phyloP scores from a whole-genome alignment of 805 yeast species.

The Ascoidea tarda region DNA sequence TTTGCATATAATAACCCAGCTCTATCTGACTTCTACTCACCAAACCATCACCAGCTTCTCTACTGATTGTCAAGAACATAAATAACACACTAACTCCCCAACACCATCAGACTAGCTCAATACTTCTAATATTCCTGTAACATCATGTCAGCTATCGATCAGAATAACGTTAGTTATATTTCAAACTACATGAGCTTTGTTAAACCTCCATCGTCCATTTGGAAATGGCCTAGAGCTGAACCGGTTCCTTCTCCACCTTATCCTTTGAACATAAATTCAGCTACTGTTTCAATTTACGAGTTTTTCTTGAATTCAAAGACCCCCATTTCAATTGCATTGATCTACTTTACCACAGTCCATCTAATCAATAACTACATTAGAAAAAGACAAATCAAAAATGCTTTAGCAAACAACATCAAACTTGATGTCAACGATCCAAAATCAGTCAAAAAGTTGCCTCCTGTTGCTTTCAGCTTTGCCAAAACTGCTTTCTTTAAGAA shows the following conservation, averaged over 20 bases:
- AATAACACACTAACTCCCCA: too few species aligned
- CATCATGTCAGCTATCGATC: too few species aligned
- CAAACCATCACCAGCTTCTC: too few species aligned
- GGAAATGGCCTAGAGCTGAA: background rate
- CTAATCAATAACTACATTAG: conserved; percentile 30
- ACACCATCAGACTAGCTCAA: too few species aligned
- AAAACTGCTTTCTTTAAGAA: conserved; percentile 29
- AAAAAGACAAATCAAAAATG: conserved; percentile 28
- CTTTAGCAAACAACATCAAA: conserved; percentile 14
- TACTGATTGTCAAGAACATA: too few species aligned
- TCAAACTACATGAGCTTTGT: too few species aligned
- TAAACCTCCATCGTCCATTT: background rate
- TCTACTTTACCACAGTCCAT: conserved; percentile 47
- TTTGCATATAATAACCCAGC: too few species aligned
- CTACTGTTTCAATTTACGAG: conserved; percentile 2
- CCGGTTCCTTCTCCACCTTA: background rate
- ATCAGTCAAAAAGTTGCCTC: conserved; percentile 24
- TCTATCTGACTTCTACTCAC: too few species aligned
- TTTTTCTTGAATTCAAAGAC: conserved; percentile 16
- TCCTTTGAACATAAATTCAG: background rate
- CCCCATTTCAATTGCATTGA: conserved; percentile 41
- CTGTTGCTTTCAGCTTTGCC: conserved; percentile 41
- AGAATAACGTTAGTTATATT: too few species aligned
- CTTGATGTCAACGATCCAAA: conserved; percentile 12
- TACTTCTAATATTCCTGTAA: too few species aligned